Base-by-base conservation (phyloP, 1,139 yeast genomes). In the Geotrichum histeridarum region DNA sequence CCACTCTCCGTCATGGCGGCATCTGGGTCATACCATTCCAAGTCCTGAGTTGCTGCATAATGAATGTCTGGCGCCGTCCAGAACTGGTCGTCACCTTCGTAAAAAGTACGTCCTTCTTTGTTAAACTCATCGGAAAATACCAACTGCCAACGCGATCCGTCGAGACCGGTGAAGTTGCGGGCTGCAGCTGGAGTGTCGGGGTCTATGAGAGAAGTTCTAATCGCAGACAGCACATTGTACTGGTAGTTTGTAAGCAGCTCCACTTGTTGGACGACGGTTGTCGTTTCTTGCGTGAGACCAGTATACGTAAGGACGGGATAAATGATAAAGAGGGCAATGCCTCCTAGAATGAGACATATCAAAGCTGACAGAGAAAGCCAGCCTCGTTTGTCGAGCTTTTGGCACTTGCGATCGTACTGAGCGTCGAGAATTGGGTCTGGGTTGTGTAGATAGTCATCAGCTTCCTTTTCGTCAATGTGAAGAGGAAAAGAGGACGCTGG, bases 391-490 rank as follows among this genome's bases (percentile, higher is more conserved):
- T 74, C 65, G 78, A 73, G 18, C 82, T 88, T 60, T 79, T 80
- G 60, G 77, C 75, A 47, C 64, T 69, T 75, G 79, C 71, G 84
- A 61, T 87, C 94, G 63, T 83, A 80, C 59, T 82, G 78, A 17
- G 94, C 95, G 69, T 90, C 97, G 48, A 80, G 83, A 42, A 89
- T 84, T 8, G 96, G 96, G 67, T 90, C 96, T 0, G 96, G 97
- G 69, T 90, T 90, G 70, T 90, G 97, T 60, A 90, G 69, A 65
- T 87, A 89, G 68, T 90, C 97, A 71, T 90, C 97, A 2, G 88
- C 85, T 70, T 90, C 97, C 70, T 86, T 86, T 64, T 90, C 97
- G 57, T 89, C 95, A 60, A 90, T 81, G 62, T 81, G 83, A 54
- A 90, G 73, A 0, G 96, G 96, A 73, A 90, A 90, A 1, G 89